phyloP scores from a whole-genome alignment of 2,329 filamentous ascomycete species.

The Ophiostoma sp. region DNA sequence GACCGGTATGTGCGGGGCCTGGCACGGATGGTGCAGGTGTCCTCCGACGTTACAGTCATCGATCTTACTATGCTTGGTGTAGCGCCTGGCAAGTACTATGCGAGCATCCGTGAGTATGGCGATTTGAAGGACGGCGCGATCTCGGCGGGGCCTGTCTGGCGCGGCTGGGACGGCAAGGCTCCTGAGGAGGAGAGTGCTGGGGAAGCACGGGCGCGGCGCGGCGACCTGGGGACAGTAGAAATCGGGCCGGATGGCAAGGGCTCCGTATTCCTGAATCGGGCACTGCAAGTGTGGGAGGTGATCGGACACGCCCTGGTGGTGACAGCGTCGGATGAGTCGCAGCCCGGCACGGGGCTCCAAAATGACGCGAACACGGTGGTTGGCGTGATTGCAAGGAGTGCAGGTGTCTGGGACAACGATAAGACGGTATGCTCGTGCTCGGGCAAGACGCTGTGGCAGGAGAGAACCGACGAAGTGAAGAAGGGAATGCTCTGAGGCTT shows the following conservation, averaged over 20 bases:
- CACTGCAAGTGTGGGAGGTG: slow-evolving; percentile 89
- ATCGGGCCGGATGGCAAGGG: slow-evolving; percentile 73
- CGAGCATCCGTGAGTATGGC: slow-evolving; percentile 78
- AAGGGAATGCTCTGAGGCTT: slow-evolving; percentile 73
- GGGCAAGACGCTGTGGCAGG: slow-evolving; percentile 97
- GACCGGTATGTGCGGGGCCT: slow-evolving; percentile 69
- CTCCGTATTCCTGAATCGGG: slow-evolving; percentile 71
- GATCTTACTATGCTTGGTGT: slow-evolving; percentile 84
- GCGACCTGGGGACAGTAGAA: slow-evolving; percentile 67
- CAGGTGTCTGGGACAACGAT: slow-evolving; percentile 98
- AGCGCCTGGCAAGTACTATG: slow-evolving; percentile 72
- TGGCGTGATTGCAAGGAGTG: slow-evolving; percentile 89
- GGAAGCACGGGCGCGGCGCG: slow-evolving; percentile 40
- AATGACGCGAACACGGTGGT: slow-evolving; percentile 84
- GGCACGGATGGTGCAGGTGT: slow-evolving; percentile 89
- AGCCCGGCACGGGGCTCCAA: slow-evolving; percentile 49
- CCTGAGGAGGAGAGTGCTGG: slow-evolving; percentile 43
- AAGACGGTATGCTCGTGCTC: slow-evolving; percentile 98
- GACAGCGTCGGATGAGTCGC: slow-evolving; percentile 56
- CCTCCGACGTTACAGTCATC: slow-evolving; percentile 69
- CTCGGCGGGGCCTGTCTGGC: slow-evolving; percentile 80
- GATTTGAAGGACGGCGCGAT: slow-evolving; percentile 79
- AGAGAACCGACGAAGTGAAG: slow-evolving; percentile 79
- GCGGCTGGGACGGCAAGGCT: slow-evolving; percentile 36
- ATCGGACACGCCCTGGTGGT: slow-evolving; percentile 91